Evolutionary conservation across 371 early-diverging fungal genomes (phyloP).

Genomic region (Rhizopus microsporus): DNA sequence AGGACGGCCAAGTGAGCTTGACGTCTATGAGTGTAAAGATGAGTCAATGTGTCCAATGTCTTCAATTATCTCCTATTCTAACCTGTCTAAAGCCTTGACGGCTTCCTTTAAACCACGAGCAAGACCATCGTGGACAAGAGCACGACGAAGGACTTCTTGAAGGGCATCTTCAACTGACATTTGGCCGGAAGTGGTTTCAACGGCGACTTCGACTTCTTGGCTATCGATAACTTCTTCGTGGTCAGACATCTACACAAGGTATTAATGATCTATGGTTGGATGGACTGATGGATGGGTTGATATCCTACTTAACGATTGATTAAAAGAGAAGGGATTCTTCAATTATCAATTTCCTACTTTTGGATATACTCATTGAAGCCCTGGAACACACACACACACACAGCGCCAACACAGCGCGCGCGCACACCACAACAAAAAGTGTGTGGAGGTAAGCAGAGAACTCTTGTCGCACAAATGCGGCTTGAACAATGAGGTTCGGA

Average conservation of each 20-base stretch:
- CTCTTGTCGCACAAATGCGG: background rate
- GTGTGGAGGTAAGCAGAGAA: too few species aligned
- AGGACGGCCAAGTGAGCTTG: conserved; percentile 96
- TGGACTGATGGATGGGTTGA: conserved; percentile 12
- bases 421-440: background rate
- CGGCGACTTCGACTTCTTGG: conserved; percentile 81
- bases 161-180: conserved; percentile 97
- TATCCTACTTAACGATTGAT: conserved; percentile 9
- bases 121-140: conserved; percentile 95
- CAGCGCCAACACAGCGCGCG: background rate
- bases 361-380: background rate
- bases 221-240: conserved; percentile 65
- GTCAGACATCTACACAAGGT: conserved; percentile 44
- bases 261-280: conserved; percentile 1
- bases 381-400: background rate
- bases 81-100: conserved; percentile 97
- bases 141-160: conserved; percentile 94
- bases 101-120: conserved; percentile 97
- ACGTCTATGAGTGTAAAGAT: conserved; percentile 20
- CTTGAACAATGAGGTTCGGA: background rate
- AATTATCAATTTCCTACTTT: background rate
- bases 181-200: conserved; percentile 71
- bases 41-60: background rate
- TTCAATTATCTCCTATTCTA: conserved; percentile 4
- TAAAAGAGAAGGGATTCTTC: conserved; percentile 16